Conservation (phyloP, 176 grass and related monocot genomes). For the Eremochloa ophiuroides region DNA sequence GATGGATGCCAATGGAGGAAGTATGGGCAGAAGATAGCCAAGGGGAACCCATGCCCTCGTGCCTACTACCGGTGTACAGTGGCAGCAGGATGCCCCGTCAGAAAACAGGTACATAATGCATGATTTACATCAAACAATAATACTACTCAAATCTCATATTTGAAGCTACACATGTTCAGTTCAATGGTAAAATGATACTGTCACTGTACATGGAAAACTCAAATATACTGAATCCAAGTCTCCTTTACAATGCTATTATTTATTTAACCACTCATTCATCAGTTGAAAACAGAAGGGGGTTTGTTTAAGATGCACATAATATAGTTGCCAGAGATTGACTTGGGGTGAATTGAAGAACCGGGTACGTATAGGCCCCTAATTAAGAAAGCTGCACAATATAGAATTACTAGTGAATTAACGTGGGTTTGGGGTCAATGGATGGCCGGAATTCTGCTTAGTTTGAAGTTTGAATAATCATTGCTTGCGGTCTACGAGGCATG, state of each 20-base stretch:
- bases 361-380: neutral
- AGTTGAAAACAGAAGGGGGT: neutral
- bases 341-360: neutral
- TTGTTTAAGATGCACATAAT: neutral
- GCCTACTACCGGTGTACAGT: conserved; percentile 91
- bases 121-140: neutral
- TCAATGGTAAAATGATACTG: neutral
- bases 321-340: neutral
- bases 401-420: neutral
- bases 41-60: conserved; percentile 81
- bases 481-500: neutral
- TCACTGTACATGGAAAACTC: neutral
- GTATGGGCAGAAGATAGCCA: conserved; percentile 85
- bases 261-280: neutral
- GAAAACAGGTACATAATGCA: conserved; percentile 63
- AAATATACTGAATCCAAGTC: neutral
- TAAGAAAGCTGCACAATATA: neutral
- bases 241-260: neutral
- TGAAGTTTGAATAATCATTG: neutral
- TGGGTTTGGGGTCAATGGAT: conserved; percentile 16
- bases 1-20: conserved; percentile 95
- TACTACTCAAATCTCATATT: neutral
- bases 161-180: neutral
- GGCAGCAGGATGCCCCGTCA: conserved; percentile 62
- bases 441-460: neutral